Percentiles rank a stretch among this genome's conserved stretches.
Conservation (phyloP, 2,329 filamentous ascomycete genomes). For the Amauroascus verrucosus region DNA sequence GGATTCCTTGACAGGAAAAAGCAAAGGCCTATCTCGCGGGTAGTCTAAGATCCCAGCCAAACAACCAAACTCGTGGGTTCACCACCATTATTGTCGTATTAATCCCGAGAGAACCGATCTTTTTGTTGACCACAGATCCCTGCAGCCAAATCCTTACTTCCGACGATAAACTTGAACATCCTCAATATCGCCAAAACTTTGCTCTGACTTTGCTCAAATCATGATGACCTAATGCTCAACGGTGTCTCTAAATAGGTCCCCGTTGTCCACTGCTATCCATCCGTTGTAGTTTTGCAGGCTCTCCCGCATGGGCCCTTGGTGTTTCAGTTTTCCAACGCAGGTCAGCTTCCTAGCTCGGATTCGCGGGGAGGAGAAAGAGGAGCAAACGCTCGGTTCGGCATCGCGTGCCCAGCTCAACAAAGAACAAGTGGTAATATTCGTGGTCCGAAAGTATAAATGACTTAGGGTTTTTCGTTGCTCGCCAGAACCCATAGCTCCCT, state of each 20-base stretch:
- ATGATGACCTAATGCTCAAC: constrained; percentile 7
- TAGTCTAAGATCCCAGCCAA: constrained; percentile 12
- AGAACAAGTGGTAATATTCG: background rate
- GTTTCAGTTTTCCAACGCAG: background rate
- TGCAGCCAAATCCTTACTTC: constrained; percentile 2
- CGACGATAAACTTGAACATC: constrained; percentile 12
- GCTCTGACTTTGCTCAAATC: background rate
- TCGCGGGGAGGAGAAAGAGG: background rate
- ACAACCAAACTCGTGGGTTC: constrained; percentile 12
- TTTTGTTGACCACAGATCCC: background rate
- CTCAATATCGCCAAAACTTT: background rate
- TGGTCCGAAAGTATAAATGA: constrained; percentile 7
- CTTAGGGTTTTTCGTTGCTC: constrained; percentile 1
- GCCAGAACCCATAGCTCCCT: background rate
- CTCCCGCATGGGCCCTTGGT: background rate
- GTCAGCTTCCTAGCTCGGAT: background rate
- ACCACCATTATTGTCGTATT: constrained; percentile 9
- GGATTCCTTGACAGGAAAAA: constrained; percentile 1
- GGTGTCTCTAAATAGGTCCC: background rate
- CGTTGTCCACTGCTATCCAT: background rate
- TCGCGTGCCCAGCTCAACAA: background rate
- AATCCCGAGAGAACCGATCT: constrained; percentile 9
- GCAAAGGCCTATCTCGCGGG: constrained; percentile 7
- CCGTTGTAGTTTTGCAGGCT: background rate
- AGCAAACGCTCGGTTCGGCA: constrained; percentile 2